Percentiles rank a stretch among this genome's conserved stretches.
phyloP scores from a whole-genome alignment of 2,329 filamentous ascomycete species.

The Sordariomycetes sp. region DNA sequence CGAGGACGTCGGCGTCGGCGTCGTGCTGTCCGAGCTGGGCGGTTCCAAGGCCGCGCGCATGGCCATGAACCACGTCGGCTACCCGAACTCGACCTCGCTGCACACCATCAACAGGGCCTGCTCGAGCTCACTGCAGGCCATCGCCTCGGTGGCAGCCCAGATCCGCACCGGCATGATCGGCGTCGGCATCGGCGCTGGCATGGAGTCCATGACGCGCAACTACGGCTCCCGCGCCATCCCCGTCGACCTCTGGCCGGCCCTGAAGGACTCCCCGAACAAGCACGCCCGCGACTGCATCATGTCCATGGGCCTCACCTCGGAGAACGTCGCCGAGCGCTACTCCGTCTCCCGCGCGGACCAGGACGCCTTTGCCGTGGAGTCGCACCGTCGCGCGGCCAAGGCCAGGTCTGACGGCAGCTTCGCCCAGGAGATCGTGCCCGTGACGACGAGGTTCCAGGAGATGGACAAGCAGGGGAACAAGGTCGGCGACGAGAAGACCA shows the following conservation, averaged over 20 bases:
- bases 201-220: constrained; percentile 95
- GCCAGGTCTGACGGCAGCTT: constrained; percentile 66
- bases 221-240: constrained; percentile 83
- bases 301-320: constrained; percentile 85
- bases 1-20: constrained; percentile 78
- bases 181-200: constrained; percentile 73
- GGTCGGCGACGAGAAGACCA: constrained; percentile 43
- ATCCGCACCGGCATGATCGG: constrained; percentile 68
- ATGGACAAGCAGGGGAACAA: constrained; percentile 51
- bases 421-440: constrained; percentile 69
- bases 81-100: constrained; percentile 61
- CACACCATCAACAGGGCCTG: constrained; percentile 88
- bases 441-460: constrained; percentile 60
- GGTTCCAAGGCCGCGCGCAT: constrained; percentile 86
- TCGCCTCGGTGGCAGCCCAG: constrained; percentile 63
- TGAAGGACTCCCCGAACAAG: constrained; percentile 53
- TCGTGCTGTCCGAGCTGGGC: constrained; percentile 83
- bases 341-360: constrained; percentile 66
- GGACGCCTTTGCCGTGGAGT: constrained; percentile 70
- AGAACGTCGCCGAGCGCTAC: constrained; percentile 79
- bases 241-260: constrained; percentile 65
- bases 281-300: constrained; percentile 82
- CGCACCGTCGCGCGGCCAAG: constrained; percentile 62
- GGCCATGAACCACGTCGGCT: constrained; percentile 79
- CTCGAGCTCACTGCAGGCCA: constrained; percentile 66